Evolutionary conservation across 2,329 filamentous ascomycete genomes (phyloP).

Genomic region (Colletotrichum trifolii): DNA sequence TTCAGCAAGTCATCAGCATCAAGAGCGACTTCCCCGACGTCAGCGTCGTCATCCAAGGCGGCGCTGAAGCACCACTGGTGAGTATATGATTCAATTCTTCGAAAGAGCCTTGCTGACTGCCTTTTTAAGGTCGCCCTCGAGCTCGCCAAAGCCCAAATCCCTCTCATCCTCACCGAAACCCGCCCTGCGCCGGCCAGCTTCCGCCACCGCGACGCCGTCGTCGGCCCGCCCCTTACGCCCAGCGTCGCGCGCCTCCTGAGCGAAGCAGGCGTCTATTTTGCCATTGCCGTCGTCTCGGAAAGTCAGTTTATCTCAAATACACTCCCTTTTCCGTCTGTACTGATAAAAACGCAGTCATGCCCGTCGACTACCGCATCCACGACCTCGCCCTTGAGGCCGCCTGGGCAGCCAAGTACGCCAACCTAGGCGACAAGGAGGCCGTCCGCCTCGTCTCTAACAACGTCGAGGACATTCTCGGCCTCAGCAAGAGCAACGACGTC

Average conservation of each 20-base stretch:
- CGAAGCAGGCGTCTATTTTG: constrained; percentile 53
- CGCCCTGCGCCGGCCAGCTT: constrained; percentile 48
- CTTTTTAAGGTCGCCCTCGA: constrained; percentile 48
- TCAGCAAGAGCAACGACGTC: constrained; percentile 50
- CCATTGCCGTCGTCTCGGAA: constrained; percentile 43
- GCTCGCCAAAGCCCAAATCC: constrained; percentile 51
- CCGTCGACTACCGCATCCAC: constrained; percentile 51
- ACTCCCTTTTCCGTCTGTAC: background rate
- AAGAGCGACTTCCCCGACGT: constrained; percentile 48
- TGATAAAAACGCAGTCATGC: constrained; percentile 37
- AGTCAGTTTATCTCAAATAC: constrained; percentile 32
- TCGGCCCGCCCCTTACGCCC: constrained; percentile 54
- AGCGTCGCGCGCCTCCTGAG: constrained; percentile 51
- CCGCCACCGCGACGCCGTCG: constrained; percentile 50
- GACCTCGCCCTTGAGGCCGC: constrained; percentile 51
- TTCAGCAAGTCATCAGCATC: constrained; percentile 52
- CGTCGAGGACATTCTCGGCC: constrained; percentile 53
- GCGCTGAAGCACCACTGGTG: constrained; percentile 51
- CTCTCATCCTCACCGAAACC: constrained; percentile 55
- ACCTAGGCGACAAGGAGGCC: constrained; percentile 46
- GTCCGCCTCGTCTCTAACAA: constrained; percentile 53
- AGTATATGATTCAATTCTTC: constrained; percentile 9
- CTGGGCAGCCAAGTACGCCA: constrained; percentile 54
- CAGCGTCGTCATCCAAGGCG: constrained; percentile 53
- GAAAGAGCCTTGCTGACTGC: background rate